A percentile compares a stretch with the other conserved stretches of the same genome.
Conservation (phyloP, 345 rosid species). For the Eucalyptus camaldulensis region DNA sequence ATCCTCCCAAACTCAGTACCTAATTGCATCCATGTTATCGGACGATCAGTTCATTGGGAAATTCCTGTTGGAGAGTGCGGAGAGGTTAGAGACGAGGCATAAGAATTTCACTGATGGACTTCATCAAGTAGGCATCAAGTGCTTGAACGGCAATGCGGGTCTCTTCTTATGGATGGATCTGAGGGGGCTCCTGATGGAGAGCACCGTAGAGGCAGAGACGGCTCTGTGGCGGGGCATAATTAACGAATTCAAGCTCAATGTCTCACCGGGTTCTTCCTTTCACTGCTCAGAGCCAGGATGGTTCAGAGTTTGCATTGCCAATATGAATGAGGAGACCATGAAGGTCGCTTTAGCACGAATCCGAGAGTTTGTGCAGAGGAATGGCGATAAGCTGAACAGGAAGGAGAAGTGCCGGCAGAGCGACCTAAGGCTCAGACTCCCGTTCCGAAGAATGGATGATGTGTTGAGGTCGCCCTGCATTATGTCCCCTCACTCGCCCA, state of each 20-base stretch:
- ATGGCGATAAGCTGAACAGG: constrained; percentile 12
- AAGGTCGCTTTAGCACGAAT: constrained; percentile 71
- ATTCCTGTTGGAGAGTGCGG: constrained; percentile 41
- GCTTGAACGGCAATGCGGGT: constrained; percentile 67
- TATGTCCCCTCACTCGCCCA: constrained; percentile 66
- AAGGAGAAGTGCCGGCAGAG: constrained; percentile 52
- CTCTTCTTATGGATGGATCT: constrained; percentile 87
- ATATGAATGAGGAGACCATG: constrained; percentile 75
- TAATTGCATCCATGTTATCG: constrained; percentile 70
- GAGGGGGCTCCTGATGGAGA: constrained; percentile 38
- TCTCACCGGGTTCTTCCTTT: constrained; percentile 85
- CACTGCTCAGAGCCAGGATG: constrained; percentile 87
- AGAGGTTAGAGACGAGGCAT: constrained; percentile 39
- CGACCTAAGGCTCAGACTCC: constrained; percentile 47
- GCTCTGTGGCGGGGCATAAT: constrained; percentile 61
- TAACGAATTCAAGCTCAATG: constrained; percentile 75
- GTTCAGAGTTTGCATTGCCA: constrained; percentile 94
- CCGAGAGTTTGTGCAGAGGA: constrained; percentile 25
- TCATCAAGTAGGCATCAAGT: constrained; percentile 35
- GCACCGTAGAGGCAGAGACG: constrained; percentile 42
- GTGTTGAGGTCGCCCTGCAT: constrained; percentile 12
- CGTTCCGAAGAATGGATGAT: constrained; percentile 41
- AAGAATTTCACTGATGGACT: constrained; percentile 40
- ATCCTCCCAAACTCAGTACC: constrained; percentile 78
- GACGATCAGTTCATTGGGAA: constrained; percentile 54